Percentiles rank a stretch among this genome's conserved stretches.
phyloP scores from a whole-genome alignment of 139 green algal species.

The Chlorokybus atmophyticus region DNA sequence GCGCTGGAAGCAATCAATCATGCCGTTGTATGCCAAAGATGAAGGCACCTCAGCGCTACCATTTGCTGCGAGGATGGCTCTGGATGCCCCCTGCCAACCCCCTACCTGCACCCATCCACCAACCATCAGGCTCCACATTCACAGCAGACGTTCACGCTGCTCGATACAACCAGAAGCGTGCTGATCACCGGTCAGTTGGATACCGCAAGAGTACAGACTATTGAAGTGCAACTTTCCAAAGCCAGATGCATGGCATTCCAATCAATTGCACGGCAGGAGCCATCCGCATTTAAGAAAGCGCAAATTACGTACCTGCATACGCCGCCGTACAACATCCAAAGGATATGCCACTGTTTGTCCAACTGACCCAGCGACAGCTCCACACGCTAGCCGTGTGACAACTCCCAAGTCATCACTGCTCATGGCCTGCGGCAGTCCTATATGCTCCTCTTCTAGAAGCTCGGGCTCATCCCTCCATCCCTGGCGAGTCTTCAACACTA shows the following conservation, averaged over 20 bases:
- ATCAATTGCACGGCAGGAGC: too few relatives aligned
- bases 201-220: too few relatives aligned
- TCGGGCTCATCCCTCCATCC: not conserved
- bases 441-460: too few relatives aligned
- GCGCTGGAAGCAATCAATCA: slow-evolving; percentile 87
- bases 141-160: too few relatives aligned
- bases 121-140: too few relatives aligned
- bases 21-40: slow-evolving; percentile 75
- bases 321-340: slow-evolving; percentile 83
- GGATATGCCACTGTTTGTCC: slow-evolving; percentile 96
- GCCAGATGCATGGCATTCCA: too few relatives aligned
- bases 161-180: too few relatives aligned
- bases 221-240: too few relatives aligned
- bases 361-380: slow-evolving; percentile 74
- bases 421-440: too few relatives aligned
- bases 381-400: slow-evolving; percentile 64
- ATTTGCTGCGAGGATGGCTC: slow-evolving; percentile 22
- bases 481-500: slow-evolving; percentile 3
- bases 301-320: slow-evolving; percentile 85
- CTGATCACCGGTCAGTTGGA: too few relatives aligned
- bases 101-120: not conserved
- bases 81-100: not conserved
- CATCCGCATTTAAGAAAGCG: too few relatives aligned
- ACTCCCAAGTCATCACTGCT: slow-evolving; percentile 72
- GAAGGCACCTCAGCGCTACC: slow-evolving; percentile 36